A percentile compares a stretch with the other conserved stretches of the same genome.
Evolutionary conservation across 1,139 yeast genomes (phyloP).

Genomic region (Debaryomyces nepalensis): DNA sequence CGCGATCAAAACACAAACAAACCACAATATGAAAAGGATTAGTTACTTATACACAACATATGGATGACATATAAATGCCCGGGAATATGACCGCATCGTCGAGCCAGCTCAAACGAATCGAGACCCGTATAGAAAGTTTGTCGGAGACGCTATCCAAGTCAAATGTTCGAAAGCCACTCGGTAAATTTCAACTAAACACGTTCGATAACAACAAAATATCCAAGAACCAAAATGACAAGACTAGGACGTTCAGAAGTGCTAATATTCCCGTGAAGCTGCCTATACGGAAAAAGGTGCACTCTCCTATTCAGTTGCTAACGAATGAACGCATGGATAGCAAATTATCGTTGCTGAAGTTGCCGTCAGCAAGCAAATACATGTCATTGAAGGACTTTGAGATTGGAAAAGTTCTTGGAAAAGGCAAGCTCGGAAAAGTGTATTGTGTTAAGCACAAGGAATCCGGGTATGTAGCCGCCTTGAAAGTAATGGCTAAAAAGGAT

Average conservation of each 20-base stretch:
- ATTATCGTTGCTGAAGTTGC: conserved; percentile 6
- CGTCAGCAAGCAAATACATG: conserved; percentile 14
- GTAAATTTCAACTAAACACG: conserved; percentile 24
- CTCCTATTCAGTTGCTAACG: conserved; percentile 4
- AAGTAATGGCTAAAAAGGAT: conserved; percentile 86
- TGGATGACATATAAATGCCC: neutral
- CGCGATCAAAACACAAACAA: conserved; percentile 1
- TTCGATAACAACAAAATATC: conserved; percentile 18
- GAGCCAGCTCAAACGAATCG: conserved; percentile 16
- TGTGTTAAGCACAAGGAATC: conserved; percentile 78
- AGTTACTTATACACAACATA: conserved; percentile 2
- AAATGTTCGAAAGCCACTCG: conserved; percentile 22
- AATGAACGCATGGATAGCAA: conserved; percentile 4
- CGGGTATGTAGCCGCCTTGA: conserved; percentile 86
- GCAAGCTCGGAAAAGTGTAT: conserved; percentile 91
- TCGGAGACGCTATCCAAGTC: conserved; percentile 15
- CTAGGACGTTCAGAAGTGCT: conserved; percentile 11
- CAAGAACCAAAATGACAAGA: conserved; percentile 4
- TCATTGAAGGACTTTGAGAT: conserved; percentile 74
- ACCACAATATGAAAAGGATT: neutral
- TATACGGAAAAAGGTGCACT: conserved; percentile 7
- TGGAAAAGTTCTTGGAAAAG: conserved; percentile 89
- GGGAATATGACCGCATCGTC: conserved; percentile 14
- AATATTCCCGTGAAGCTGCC: conserved; percentile 17
- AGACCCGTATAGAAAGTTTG: conserved; percentile 17